Evolutionary conservation across 2,329 filamentous ascomycete genomes (phyloP), one percentile per base, ranked within the genome.

Genomic region (Pseudocercospora ulei): DNA sequence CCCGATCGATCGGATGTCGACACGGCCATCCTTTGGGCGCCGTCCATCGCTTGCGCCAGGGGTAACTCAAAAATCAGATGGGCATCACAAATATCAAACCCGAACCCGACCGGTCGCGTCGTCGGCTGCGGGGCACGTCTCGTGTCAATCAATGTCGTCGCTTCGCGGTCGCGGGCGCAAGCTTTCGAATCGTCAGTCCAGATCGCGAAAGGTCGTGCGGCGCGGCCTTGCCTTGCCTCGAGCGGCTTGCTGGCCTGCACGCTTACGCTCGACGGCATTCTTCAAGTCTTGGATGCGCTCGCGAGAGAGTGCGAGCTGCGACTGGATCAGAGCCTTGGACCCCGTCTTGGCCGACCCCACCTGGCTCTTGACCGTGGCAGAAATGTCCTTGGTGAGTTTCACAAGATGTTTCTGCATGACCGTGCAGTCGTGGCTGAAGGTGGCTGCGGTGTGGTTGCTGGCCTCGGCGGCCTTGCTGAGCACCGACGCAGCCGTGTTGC

Each of bases 401-500:
- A 43, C 35, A n/a, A 51, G 25, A 17, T 47, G 46, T 12, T 44
- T 36, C 34, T 43, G 44, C 24, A 51, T 38, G 22, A 47, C 24
- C 12, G 40, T 33, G 14, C 45, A 29, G 29, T 51, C 46, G 22
- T 51, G 43, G 30, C 17, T 44, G 17, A 48, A 14, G 8, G 28
- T 37, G 5, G 30, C 20, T 2, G 45, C 43, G 8, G 41, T 44
- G 24, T 46, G n/a, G 13, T 48, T 48, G 24, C 44, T 37, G 18
- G 41, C 43, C 12, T 38, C 35, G 7, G 38, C 40, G 23, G 43
- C 38, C 39, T 41, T 44, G 28, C 22, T 24, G 33, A 47, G 36
- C 25, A 50, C 35, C 19, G 48, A 42, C 8, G 40, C 26, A 5
- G 55, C 51, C 5, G 43, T 50, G 29, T 47, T 52, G 27, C 46